Evolutionary conservation across 2,329 filamentous ascomycete species (phyloP).

Genomic region (Cylindrodendrum hubeiense): DNA sequence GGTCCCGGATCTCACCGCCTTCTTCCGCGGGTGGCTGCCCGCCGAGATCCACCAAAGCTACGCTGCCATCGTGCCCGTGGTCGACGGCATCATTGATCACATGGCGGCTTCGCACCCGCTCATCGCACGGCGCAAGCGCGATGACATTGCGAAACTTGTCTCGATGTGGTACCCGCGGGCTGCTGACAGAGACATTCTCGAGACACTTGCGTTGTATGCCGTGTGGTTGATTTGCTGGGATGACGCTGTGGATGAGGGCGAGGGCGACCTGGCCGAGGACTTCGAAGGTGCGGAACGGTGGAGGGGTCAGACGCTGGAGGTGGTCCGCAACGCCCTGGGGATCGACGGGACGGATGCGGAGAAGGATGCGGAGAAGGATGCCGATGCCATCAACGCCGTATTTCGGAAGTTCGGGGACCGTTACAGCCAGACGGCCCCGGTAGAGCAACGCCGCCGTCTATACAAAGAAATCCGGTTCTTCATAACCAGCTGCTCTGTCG

Average conservation of each 20-base stretch:
- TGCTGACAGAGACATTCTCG: constrained; percentile 23
- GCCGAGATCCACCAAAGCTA: constrained; percentile 39
- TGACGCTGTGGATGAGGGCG: constrained; percentile 47
- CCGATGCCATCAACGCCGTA: constrained; percentile 40
- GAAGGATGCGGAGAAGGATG: background rate
- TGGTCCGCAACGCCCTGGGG: constrained; percentile 35
- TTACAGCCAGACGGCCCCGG: constrained; percentile 10
- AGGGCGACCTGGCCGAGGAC: constrained; percentile 44
- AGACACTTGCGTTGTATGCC: constrained; percentile 41
- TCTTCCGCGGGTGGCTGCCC: constrained; percentile 44
- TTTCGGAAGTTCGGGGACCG: constrained; percentile 40
- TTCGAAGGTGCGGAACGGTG: constrained; percentile 41
- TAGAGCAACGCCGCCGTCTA: constrained; percentile 34
- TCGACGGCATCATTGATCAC: constrained; percentile 40
- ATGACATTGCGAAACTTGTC: constrained; percentile 46
- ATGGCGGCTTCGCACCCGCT: constrained; percentile 51
- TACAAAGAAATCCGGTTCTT: constrained; percentile 41
- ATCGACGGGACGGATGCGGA: constrained; percentile 9
- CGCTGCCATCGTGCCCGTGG: constrained; percentile 31
- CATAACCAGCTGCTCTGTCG: constrained; percentile 41
- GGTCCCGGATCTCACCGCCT: constrained; percentile 41
- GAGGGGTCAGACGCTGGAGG: constrained; percentile 38
- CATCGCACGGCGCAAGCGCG: constrained; percentile 44
- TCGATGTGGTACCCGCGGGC: constrained; percentile 42
- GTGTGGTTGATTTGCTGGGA: constrained; percentile 51